phyloP scores from a whole-genome alignment of 441 rosid genomes.

The Manihot esculenta region DNA sequence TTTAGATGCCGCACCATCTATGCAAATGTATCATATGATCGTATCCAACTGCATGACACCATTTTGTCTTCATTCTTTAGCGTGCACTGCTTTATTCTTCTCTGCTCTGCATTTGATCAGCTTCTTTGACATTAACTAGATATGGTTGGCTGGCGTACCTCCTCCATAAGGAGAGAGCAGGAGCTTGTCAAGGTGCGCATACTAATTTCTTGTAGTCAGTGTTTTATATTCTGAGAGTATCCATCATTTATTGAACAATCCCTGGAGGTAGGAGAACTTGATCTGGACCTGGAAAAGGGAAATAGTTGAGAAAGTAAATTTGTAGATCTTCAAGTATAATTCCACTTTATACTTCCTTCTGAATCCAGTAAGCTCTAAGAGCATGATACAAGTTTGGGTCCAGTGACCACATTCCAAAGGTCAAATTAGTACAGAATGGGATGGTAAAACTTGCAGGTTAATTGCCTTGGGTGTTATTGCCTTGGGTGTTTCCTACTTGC shows the following conservation, averaged over 20 bases:
- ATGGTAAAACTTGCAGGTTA: background rate
- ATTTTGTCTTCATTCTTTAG: slow-evolving; percentile 6
- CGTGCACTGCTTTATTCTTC: slow-evolving; percentile 9
- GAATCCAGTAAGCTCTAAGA: background rate
- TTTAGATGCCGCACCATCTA: slow-evolving; percentile 68
- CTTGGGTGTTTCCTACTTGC: background rate
- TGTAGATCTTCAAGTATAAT: too few relatives aligned
- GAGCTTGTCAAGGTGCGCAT: slow-evolving; percentile 75
- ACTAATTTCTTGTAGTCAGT: slow-evolving; percentile 1
- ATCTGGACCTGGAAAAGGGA: background rate
- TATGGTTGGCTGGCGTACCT: slow-evolving; percentile 99
- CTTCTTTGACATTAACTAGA: slow-evolving; percentile 59
- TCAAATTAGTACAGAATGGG: background rate
- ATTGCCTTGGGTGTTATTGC: background rate
- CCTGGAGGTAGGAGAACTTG: background rate
- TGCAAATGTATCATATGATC: slow-evolving; percentile 92
- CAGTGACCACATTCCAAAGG: background rate
- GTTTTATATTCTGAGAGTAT: background rate
- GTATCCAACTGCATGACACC: slow-evolving; percentile 51
- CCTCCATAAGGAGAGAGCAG: slow-evolving; percentile 85
- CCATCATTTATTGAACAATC: background rate
- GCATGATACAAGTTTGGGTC: background rate
- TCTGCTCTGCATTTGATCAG: slow-evolving; percentile 6
- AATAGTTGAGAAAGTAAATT: background rate
- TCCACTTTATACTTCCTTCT: background rate